phyloP scores from a whole-genome alignment of 2,329 filamentous ascomycete genomes.

The Trichoderma sp. region DNA sequence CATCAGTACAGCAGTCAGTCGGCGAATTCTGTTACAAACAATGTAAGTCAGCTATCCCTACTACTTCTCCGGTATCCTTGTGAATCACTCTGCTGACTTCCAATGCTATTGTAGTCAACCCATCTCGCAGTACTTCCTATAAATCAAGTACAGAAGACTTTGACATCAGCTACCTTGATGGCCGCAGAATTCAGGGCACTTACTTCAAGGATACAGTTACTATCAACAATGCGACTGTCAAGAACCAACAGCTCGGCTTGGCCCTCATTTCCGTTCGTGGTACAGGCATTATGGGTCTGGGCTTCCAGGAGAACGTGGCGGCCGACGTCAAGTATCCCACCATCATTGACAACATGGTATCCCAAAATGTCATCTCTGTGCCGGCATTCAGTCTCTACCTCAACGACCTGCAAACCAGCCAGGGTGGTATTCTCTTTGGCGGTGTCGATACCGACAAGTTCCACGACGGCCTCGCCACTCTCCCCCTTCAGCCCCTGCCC shows the following conservation, averaged over 20 bases:
- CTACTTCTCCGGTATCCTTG: neutral
- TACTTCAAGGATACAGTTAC: constrained; percentile 59
- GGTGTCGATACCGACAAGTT: constrained; percentile 77
- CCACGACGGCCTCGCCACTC: constrained; percentile 48
- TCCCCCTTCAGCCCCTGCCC: constrained; percentile 49
- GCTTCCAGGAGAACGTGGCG: constrained; percentile 54
- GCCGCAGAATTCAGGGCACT: constrained; percentile 54
- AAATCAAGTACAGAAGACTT: constrained; percentile 49
- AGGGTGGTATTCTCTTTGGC: constrained; percentile 74
- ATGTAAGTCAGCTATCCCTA: neutral
- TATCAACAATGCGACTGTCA: constrained; percentile 50
- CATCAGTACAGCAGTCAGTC: constrained; percentile 36
- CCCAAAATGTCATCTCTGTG: constrained; percentile 61
- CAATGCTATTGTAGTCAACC: constrained; percentile 36
- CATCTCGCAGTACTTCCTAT: constrained; percentile 51
- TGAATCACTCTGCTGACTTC: neutral
- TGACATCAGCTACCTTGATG: constrained; percentile 62
- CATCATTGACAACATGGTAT: constrained; percentile 64
- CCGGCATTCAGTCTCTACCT: constrained; percentile 71
- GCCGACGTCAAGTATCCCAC: constrained; percentile 51
- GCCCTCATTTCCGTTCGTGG: constrained; percentile 50
- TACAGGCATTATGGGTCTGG: constrained; percentile 61
- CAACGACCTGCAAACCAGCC: constrained; percentile 64
- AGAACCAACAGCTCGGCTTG: constrained; percentile 57
- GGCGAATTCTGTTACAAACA: constrained; percentile 37